Evolutionary conservation across 148 eudicot genomes (phyloP), one percentile per base, ranked within the genome.

Genomic region (Euryodendron excelsum): DNA sequence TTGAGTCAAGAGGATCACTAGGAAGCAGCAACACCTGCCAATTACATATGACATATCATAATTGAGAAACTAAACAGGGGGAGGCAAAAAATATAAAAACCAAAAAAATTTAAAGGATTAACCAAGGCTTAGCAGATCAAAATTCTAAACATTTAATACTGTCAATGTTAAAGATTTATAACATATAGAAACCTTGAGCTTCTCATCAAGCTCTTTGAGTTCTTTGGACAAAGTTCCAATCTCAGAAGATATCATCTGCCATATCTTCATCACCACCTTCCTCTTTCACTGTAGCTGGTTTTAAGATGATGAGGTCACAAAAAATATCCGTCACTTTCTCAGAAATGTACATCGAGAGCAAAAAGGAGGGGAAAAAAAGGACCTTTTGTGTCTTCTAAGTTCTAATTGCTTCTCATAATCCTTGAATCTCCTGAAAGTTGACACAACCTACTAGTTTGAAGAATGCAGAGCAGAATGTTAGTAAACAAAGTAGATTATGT

Each of bases 341-440:
- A 45, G 2, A 56, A 25, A 20, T 14, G 50, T 52, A 44, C 64
- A 74, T 8, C 75, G 53, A 2, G 45, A 53, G 27, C 28, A 48
- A 55, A 31, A 17, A 27, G 25, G 5, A 53, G 58, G 21, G 23
- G 33, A 3, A 20, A 13, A 68, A 30, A 37, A 11, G n/a, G 59
- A 96, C 99, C 98, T 96, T 86, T 96, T 62, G 98, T 71, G 70
- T 96, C 98, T 89, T 90, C 95, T 81, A 96, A 81, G 97, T 89
- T 90, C 95, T 81, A 96, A 81, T 80, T 92, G 95, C 84, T 87
- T 90, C 84, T 93, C 94, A 63, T 97, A 93, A 64, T 93, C 94
- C 91, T 89, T 96, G 84, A 90, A 96, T 74, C 77, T 89, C 80
- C 89, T 85, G 77, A 82, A 96, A 20, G 85, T 85, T 44, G 87